These are phyloP conservation scores for Incumbomyces delicatus DNA, from an alignment of 2,329 filamentous ascomycete species.

Conservation along the genomic window DNA sequence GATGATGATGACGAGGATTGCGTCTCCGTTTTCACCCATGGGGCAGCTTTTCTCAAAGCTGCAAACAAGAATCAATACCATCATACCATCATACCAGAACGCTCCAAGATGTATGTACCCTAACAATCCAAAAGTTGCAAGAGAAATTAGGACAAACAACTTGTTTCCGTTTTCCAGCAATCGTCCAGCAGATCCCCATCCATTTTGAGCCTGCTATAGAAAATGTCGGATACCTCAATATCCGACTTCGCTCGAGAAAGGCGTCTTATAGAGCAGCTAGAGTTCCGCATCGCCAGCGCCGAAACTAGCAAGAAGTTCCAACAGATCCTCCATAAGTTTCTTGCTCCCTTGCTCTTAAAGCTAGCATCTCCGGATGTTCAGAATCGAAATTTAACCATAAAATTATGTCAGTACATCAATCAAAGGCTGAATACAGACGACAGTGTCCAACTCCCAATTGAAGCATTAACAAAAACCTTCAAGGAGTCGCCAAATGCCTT, in stretches of 20 bases:
- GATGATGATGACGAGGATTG: too few species aligned
- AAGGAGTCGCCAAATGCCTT: conserved; percentile 65
- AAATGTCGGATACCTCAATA: too few species aligned
- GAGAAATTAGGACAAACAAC: too few species aligned
- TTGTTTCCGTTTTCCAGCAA: too few species aligned
- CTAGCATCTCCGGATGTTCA: conserved; percentile 68
- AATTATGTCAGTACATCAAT: conserved; percentile 63
- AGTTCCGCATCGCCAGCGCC: conserved; percentile 72
- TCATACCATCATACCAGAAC: too few species aligned
- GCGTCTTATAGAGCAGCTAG: conserved; percentile 72
- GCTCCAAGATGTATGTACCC: too few species aligned
- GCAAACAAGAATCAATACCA: too few species aligned
- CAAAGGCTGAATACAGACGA: conserved; percentile 50
- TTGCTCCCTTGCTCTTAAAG: conserved; percentile 76
- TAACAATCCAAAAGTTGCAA: too few species aligned
- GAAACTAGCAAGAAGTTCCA: conserved; percentile 78
- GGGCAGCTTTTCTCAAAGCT: too few species aligned
- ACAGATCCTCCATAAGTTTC: conserved; percentile 64
- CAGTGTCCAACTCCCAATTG: conserved; percentile 69
- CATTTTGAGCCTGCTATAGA: too few species aligned
- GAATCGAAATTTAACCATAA: conserved; percentile 70
- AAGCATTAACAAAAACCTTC: conserved; percentile 79
- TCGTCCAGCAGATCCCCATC: too few species aligned
- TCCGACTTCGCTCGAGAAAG: conserved; percentile 60
- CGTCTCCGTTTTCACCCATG: too few species aligned